Conservation (phyloP, 2,329 filamentous ascomycete species). For the Phaeomoniella chlamydospora region DNA sequence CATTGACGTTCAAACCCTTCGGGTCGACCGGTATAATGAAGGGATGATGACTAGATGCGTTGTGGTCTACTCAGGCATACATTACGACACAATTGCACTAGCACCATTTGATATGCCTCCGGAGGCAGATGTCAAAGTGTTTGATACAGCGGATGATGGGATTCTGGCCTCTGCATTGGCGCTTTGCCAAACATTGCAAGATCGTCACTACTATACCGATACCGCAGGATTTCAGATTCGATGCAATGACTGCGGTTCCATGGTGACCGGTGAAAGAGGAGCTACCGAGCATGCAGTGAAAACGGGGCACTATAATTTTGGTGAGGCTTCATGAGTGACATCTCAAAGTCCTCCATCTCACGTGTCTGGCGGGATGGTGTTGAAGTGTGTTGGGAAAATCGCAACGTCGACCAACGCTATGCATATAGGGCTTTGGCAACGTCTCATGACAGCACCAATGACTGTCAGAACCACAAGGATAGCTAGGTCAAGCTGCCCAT, state of each 20-base stretch:
- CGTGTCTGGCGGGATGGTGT: too few relatives aligned
- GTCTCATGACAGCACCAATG: neutral
- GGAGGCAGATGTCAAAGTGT: conserved; percentile 66
- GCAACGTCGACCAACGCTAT: too few relatives aligned
- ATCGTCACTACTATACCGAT: conserved; percentile 76
- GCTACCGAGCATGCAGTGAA: conserved; percentile 29
- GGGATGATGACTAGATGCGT: conserved; percentile 55
- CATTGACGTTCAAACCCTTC: conserved; percentile 59
- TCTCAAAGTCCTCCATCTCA: too few relatives aligned
- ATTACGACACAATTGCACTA: conserved; percentile 82
- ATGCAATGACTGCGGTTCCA: conserved; percentile 48
- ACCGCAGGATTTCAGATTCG: conserved; percentile 64
- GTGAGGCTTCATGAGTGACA: conserved; percentile 23
- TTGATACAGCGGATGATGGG: conserved; percentile 43
- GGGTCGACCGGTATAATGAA: conserved; percentile 67
- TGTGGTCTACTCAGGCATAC: conserved; percentile 80
- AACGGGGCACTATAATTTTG: conserved; percentile 34
- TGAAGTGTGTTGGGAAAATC: too few relatives aligned
- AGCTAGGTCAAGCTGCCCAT: too few relatives aligned
- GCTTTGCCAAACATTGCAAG: conserved; percentile 51
- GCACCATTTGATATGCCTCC: conserved; percentile 49
- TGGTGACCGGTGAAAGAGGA: conserved; percentile 29
- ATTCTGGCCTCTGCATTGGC: conserved; percentile 46
- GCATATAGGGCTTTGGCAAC: neutral
- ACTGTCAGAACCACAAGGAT: too few relatives aligned